These are phyloP conservation scores for Phytopythium sindhum DNA, from an alignment of 352 stramenopile species.

Conservation along the genomic window DNA sequence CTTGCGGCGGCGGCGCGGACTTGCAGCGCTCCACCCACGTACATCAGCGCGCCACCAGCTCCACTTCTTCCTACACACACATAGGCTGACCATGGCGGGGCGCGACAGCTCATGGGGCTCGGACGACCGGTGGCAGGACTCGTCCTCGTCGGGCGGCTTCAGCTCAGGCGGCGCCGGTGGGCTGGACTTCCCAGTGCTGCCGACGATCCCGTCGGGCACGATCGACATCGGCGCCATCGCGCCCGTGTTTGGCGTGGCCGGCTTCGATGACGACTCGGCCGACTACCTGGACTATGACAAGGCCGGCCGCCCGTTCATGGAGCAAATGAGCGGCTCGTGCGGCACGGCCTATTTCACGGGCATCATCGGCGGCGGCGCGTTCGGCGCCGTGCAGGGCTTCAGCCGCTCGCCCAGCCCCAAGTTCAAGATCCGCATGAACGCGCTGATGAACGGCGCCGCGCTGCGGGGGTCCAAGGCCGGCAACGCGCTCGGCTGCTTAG, in stretches of 20 bases:
- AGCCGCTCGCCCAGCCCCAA: constrained; percentile 72
- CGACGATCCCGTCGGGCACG: constrained; percentile 64
- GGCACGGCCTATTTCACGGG: constrained; percentile 83
- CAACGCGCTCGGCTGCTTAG: constrained; percentile 78
- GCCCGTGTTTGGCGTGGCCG: constrained; percentile 81
- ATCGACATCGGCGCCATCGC: constrained; percentile 83
- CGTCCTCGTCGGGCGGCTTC: constrained; percentile 38
- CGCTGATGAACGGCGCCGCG: constrained; percentile 82
- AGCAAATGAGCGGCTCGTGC: constrained; percentile 77
- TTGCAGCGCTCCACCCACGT: too few species aligned
- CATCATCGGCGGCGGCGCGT: constrained; percentile 73
- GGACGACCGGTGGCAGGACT: constrained; percentile 75
- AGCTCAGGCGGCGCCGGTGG: constrained; percentile 37
- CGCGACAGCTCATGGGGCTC: constrained; percentile 55
- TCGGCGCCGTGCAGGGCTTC: constrained; percentile 67
- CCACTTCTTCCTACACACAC: not conserved
- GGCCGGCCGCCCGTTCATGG: constrained; percentile 77
- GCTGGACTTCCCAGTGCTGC: constrained; percentile 69
- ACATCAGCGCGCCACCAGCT: too few species aligned
- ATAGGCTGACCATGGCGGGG: constrained; percentile 25
- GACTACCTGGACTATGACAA: constrained; percentile 89
- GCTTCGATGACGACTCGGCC: constrained; percentile 67
- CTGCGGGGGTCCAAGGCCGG: constrained; percentile 80
- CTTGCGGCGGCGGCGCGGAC: not conserved
- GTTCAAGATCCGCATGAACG: constrained; percentile 89